Evolutionary conservation across 2,329 filamentous ascomycete species (phyloP).

Genomic region (Ophiostoma pallidulum): DNA sequence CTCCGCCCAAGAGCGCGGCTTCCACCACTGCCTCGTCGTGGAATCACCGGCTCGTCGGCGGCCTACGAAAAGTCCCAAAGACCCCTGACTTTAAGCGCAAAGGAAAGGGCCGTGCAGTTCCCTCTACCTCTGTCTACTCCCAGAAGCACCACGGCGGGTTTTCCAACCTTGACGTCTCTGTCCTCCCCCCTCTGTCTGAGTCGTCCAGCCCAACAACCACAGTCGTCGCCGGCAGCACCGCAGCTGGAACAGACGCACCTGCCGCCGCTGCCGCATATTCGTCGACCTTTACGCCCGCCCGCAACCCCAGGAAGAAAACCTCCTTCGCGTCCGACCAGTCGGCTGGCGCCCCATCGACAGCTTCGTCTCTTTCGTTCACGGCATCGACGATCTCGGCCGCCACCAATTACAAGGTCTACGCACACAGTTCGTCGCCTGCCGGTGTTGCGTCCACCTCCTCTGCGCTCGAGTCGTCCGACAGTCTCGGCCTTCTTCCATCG

Average conservation of each 20-base stretch:
- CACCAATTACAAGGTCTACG: conserved; percentile 47
- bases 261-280: neutral
- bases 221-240: neutral
- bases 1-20: conserved; percentile 17
- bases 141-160: conserved; percentile 4
- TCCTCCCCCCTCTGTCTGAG: conserved; percentile 27
- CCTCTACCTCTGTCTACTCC: conserved; percentile 4
- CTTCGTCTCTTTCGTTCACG: conserved; percentile 23
- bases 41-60: conserved; percentile 46
- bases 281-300: neutral
- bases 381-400: conserved; percentile 42
- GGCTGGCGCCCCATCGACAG: neutral
- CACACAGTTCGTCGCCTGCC: conserved; percentile 33
- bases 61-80: conserved; percentile 42
- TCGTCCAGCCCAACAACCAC: conserved; percentile 20
- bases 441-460: neutral
- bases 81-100: conserved; percentile 36
- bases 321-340: conserved; percentile 32
- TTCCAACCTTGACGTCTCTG: conserved; percentile 1
- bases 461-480: conserved; percentile 27
- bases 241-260: neutral
- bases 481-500: conserved; percentile 29
- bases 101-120: conserved; percentile 17
- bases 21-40: conserved; percentile 36
- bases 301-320: conserved; percentile 20